Evolutionary conservation across 2,329 filamentous ascomycete genomes (phyloP).

Genomic region (Aspergillus tubingensis): DNA sequence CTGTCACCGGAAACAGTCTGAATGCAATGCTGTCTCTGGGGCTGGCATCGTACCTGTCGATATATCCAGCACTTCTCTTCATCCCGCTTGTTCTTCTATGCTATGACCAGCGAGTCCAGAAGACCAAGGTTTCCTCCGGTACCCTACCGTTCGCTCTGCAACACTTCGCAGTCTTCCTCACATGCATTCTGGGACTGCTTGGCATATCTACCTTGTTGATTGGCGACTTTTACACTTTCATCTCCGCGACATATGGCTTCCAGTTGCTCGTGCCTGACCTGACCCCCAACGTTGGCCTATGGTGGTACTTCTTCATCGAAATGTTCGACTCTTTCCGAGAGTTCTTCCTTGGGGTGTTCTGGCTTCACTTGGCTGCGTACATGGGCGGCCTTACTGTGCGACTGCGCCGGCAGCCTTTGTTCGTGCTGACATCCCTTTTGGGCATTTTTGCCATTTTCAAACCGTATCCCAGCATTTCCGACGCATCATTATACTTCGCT

Average conservation of each 20-base stretch:
- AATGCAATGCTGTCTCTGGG: constrained; percentile 82
- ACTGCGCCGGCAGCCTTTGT: constrained; percentile 80
- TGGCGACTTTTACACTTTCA: constrained; percentile 80
- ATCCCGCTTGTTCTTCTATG: constrained; percentile 79
- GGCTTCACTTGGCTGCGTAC: constrained; percentile 90
- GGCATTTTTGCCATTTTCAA: constrained; percentile 96
- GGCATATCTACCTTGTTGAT: constrained; percentile 72
- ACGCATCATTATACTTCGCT: constrained; percentile 82
- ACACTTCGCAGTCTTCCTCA: constrained; percentile 56
- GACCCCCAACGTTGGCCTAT: constrained; percentile 91
- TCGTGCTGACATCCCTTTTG: constrained; percentile 78
- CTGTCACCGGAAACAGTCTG: constrained; percentile 70
- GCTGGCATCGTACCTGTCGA: constrained; percentile 84
- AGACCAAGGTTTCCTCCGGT: constrained; percentile 33
- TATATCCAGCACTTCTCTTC: constrained; percentile 86
- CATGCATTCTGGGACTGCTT: constrained; percentile 64
- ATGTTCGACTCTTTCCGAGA: constrained; percentile 98
- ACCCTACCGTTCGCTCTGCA: constrained; percentile 54
- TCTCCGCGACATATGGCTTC: constrained; percentile 87
- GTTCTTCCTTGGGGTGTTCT: constrained; percentile 98
- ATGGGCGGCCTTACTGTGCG: constrained; percentile 82
- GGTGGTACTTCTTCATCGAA: constrained; percentile 99
- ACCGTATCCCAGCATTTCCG: constrained; percentile 90
- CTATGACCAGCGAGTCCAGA: constrained; percentile 64
- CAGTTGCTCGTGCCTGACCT: constrained; percentile 88